A percentile compares a stretch with the other conserved stretches of the same genome.
phyloP scores from a whole-genome alignment of 345 rosid species.

The Euclidium syriacum region DNA sequence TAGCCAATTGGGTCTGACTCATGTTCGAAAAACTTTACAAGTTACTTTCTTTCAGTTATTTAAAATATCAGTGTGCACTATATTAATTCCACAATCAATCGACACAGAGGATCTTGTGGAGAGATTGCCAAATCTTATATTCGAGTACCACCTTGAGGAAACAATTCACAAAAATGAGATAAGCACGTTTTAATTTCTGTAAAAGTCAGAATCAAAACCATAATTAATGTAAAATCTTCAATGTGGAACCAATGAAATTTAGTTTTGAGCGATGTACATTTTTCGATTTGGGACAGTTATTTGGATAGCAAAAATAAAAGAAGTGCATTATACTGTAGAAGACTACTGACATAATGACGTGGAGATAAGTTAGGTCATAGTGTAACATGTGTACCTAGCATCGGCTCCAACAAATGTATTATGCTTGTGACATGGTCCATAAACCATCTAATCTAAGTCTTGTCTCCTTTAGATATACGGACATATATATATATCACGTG shows the following conservation, averaged over 20 bases:
- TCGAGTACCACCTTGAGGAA: neutral
- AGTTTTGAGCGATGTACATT: neutral
- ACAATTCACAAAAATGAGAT: neutral
- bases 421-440: conserved; percentile 16
- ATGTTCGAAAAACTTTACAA: conserved; percentile 19
- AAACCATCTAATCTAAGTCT: conserved; percentile 14
- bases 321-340: neutral
- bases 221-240: neutral
- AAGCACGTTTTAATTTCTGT: neutral
- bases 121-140: neutral
- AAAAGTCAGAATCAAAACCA: neutral
- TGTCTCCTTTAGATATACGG: conserved; percentile 11
- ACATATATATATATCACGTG: neutral
- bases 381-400: conserved; percentile 26
- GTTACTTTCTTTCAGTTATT: conserved; percentile 10
- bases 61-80: conserved; percentile 3
- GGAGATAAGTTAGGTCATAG: conserved; percentile 22
- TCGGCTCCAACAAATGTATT: conserved; percentile 13
- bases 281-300: neutral
- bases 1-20: conserved; percentile 31
- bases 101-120: neutral
- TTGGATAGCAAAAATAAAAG: neutral
- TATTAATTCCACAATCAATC: neutral
- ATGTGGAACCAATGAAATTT: neutral
- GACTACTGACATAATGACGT: conserved; percentile 12